Conservation (phyloP, 306 rosid genomes). For the Cicer chorassanicum region DNA sequence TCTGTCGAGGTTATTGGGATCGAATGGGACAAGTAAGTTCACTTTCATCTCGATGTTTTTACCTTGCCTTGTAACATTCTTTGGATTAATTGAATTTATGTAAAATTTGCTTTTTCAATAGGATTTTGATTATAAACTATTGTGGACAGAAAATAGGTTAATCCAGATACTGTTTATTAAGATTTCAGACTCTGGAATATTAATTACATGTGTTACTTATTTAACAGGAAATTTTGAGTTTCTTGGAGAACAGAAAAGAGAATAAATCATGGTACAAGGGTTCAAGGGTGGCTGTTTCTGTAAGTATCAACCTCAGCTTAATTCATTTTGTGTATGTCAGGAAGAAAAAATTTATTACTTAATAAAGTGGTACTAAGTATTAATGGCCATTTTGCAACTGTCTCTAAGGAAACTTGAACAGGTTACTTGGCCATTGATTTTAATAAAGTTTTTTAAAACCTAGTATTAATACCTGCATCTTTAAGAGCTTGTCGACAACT, state of each 20-base stretch:
- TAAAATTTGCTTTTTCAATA: neutral
- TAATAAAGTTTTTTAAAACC: too few relatives aligned
- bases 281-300: constrained; percentile 82
- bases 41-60: constrained; percentile 22
- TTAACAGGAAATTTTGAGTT: constrained; percentile 84
- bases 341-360: neutral
- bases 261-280: constrained; percentile 96
- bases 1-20: constrained; percentile 95
- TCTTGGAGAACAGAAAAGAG: constrained; percentile 94
- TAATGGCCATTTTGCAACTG: too few relatives aligned
- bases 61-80: neutral
- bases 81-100: neutral
- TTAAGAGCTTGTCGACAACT: neutral
- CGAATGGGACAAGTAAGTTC: constrained; percentile 85
- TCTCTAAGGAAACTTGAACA: too few relatives aligned
- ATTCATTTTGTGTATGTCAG: neutral
- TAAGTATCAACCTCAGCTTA: constrained; percentile 51
- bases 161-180: neutral
- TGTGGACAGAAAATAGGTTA: neutral
- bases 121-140: neutral
- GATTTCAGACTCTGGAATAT: neutral
- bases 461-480: too few relatives aligned
- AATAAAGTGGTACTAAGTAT: too few relatives aligned
- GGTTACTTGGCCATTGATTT: too few relatives aligned
- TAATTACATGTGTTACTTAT: constrained; percentile 29